Evolutionary conservation across 352 stramenopile species (phyloP).

Genomic region (Pythium myriotylum): DNA sequence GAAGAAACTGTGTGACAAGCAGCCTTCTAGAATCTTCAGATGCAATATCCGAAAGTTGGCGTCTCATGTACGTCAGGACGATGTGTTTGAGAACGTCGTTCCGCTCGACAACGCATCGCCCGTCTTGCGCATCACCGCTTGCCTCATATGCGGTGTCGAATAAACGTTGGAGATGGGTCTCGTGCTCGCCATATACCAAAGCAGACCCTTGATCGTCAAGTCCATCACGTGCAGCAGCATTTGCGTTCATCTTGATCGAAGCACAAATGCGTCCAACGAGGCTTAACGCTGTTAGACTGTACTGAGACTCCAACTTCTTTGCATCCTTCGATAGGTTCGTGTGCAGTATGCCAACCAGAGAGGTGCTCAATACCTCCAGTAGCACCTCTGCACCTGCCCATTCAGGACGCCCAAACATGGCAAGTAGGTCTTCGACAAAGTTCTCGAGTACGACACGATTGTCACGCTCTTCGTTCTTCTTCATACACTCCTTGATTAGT

Average conservation of each 20-base stretch:
- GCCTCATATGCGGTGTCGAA: slow-evolving; percentile 23
- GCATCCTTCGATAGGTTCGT: slow-evolving; percentile 54
- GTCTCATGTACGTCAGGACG: slow-evolving; percentile 55
- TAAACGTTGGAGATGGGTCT: slow-evolving; percentile 19
- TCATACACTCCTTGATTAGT: slow-evolving; percentile 77
- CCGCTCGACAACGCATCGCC: slow-evolving; percentile 6
- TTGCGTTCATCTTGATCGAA: slow-evolving; percentile 67
- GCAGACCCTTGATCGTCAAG: slow-evolving; percentile 52
- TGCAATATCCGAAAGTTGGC: slow-evolving; percentile 28
- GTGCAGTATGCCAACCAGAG: slow-evolving; percentile 65
- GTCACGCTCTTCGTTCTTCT: slow-evolving; percentile 80
- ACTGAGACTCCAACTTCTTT: slow-evolving; percentile 71
- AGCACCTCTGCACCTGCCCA: slow-evolving; percentile 76
- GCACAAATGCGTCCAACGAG: slow-evolving; percentile 81
- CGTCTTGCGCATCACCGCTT: slow-evolving; percentile 20
- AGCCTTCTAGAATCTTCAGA: slow-evolving; percentile 54
- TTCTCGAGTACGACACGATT: slow-evolving; percentile 79
- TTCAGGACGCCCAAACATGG: slow-evolving; percentile 81
- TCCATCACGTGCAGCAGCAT: slow-evolving; percentile 29
- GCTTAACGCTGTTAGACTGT: slow-evolving; percentile 64
- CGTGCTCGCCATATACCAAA: slow-evolving; percentile 56
- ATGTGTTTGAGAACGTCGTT: slow-evolving; percentile 64
- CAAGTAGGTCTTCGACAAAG: slow-evolving; percentile 82
- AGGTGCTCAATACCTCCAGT: slow-evolving; percentile 69
- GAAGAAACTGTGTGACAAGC: slow-evolving; percentile 60